phyloP scores from a whole-genome alignment of 116 monocot genomes.

The Cymodocea nodosa region DNA sequence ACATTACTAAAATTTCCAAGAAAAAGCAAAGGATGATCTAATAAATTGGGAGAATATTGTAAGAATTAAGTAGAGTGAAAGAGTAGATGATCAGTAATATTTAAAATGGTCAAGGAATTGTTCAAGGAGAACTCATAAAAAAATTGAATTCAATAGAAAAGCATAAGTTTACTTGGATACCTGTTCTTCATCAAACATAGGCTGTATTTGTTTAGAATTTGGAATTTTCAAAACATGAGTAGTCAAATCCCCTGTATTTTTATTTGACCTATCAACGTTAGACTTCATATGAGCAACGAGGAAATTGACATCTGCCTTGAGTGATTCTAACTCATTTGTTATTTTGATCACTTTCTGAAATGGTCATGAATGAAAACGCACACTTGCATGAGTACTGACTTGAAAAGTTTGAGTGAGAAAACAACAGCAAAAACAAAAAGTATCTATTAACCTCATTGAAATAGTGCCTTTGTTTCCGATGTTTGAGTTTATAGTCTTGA shows the following conservation, averaged over 20 bases:
- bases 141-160: background rate
- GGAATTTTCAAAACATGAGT: background rate
- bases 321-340: slow-evolving; percentile 1
- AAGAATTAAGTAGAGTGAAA: background rate
- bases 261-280: background rate
- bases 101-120: too few relatives aligned
- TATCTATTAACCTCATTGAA: background rate
- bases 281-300: background rate
- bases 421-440: background rate
- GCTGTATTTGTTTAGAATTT: slow-evolving; percentile 1
- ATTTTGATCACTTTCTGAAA: background rate
- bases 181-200: background rate
- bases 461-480: background rate
- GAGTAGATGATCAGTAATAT: too few relatives aligned
- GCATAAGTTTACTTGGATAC: background rate
- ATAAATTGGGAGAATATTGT: background rate
- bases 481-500: slow-evolving; percentile 5
- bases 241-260: background rate
- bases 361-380: background rate
- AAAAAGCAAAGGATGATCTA: background rate
- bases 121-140: background rate
- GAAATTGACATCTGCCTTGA: slow-evolving; percentile 3
- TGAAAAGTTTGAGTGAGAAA: background rate
- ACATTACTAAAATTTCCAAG: background rate
- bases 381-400: too few relatives aligned